Evolutionary conservation across 2,329 filamentous ascomycete species (phyloP).

Genomic region (Colletotrichum limetticola): DNA sequence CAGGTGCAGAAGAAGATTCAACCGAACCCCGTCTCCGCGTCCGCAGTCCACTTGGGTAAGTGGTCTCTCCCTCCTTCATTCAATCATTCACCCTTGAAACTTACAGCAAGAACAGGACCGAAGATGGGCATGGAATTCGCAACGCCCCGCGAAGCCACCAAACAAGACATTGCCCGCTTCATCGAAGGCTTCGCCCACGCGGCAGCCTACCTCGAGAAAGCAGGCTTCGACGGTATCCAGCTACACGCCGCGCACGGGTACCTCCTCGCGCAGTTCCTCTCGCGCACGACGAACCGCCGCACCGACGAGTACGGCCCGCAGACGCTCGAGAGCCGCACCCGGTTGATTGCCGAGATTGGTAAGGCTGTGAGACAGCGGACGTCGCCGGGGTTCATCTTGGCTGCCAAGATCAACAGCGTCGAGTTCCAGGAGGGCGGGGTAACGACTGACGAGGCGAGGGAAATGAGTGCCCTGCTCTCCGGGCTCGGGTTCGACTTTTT

Average conservation of each 20-base stretch:
- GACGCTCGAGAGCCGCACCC: conserved; percentile 54
- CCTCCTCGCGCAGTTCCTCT: conserved; percentile 64
- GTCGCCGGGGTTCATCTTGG: conserved; percentile 51
- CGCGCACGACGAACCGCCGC: conserved; percentile 58
- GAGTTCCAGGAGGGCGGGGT: conserved; percentile 66
- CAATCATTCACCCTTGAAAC: not conserved
- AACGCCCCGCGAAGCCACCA: conserved; percentile 63
- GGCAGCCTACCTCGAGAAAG: conserved; percentile 70
- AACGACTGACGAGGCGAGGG: conserved; percentile 59
- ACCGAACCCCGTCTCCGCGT: conserved; percentile 52
- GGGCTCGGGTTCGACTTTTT: conserved; percentile 64
- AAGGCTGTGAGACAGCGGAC: conserved; percentile 45
- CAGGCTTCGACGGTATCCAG: conserved; percentile 66
- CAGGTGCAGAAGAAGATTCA: conserved; percentile 53
- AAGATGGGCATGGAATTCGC: conserved; percentile 47
- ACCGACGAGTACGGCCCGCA: conserved; percentile 60
- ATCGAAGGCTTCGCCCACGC: conserved; percentile 71
- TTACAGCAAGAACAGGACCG: conserved; percentile 24
- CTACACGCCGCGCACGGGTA: conserved; percentile 67
- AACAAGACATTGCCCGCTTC: conserved; percentile 65
- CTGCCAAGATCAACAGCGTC: conserved; percentile 68
- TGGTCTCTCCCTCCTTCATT: not conserved
- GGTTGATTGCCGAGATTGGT: conserved; percentile 57
- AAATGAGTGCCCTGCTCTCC: conserved; percentile 59
- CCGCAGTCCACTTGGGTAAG: conserved; percentile 47